Conservation (phyloP, 305 asterid species). For the Fraxinus angustifolia region DNA sequence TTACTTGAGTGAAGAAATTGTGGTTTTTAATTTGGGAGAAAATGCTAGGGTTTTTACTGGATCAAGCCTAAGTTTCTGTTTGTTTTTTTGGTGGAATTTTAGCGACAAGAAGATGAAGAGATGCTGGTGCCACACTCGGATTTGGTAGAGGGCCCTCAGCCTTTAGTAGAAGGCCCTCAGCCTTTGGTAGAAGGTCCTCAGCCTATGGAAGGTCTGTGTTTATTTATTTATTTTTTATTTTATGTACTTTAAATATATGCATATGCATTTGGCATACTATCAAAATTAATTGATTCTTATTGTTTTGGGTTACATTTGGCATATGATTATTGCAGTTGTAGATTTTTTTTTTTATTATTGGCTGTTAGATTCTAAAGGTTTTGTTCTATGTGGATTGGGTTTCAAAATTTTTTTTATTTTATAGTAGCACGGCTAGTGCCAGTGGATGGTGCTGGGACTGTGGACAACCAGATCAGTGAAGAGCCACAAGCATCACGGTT, state of each 20-base stretch:
- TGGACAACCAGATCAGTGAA: conserved; percentile 67
- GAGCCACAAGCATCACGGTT: conserved; percentile 80
- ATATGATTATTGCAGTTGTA: background rate
- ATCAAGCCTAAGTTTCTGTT: conserved; percentile 28
- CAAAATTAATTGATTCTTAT: conserved; percentile 8
- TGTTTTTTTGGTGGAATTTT: conserved; percentile 23
- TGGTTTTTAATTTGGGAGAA: conserved; percentile 17
- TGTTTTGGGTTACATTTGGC: conserved; percentile 3
- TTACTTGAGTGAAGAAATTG: conserved; percentile 16
- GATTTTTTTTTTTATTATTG: background rate
- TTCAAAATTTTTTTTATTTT: conserved; percentile 30
- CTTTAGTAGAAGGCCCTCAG: conserved; percentile 8
- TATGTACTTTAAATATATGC: conserved; percentile 9
- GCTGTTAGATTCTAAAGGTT: conserved; percentile 6
- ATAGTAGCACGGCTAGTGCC: conserved; percentile 15
- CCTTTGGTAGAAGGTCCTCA: conserved; percentile 71
- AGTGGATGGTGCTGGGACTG: conserved; percentile 49
- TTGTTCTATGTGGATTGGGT: conserved; percentile 8
- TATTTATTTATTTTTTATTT: conserved; percentile 6
- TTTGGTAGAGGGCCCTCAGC: conserved; percentile 7
- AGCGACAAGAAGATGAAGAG: conserved; percentile 66
- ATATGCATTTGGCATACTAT: background rate
- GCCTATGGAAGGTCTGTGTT: conserved; percentile 42
- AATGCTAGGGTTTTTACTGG: conserved; percentile 26
- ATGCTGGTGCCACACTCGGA: conserved; percentile 78